These are phyloP conservation scores for Calonectria fujianensis DNA, from an alignment of 2,329 filamentous ascomycete genomes.

Conservation along the genomic window DNA sequence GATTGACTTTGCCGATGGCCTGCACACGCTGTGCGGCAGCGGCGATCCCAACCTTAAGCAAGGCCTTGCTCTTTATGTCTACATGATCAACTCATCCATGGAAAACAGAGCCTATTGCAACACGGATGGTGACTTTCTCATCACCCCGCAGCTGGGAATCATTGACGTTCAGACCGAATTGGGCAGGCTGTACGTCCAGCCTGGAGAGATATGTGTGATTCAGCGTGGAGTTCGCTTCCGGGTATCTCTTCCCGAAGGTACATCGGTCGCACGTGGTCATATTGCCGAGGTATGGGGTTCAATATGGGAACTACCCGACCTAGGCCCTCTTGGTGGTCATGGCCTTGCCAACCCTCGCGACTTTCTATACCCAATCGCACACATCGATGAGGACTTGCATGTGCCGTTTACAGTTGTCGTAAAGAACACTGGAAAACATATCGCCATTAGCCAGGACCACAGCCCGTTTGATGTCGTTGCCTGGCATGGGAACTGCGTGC, in stretches of 20 bases:
- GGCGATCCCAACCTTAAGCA: conserved; percentile 20
- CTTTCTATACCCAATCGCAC: conserved; percentile 1
- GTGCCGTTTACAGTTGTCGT: conserved; percentile 71
- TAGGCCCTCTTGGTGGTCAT: conserved; percentile 5
- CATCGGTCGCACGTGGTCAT: neutral
- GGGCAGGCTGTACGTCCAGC: conserved; percentile 77
- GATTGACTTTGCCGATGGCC: conserved; percentile 16
- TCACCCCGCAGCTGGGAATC: conserved; percentile 62
- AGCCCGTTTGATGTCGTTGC: conserved; percentile 82
- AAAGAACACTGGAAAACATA: conserved; percentile 78
- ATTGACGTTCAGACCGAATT: conserved; percentile 82
- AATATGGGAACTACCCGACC: conserved; percentile 20
- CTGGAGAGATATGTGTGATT: conserved; percentile 79
- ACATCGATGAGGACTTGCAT: neutral
- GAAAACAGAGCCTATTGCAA: conserved; percentile 20
- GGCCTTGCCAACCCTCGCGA: conserved; percentile 5
- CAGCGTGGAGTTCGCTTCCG: conserved; percentile 71
- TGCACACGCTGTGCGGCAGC: conserved; percentile 11
- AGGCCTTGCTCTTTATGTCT: conserved; percentile 7
- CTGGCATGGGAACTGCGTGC: conserved; percentile 81
- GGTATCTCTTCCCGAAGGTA: conserved; percentile 1
- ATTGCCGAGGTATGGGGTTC: conserved; percentile 20
- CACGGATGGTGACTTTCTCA: conserved; percentile 16
- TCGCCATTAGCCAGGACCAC: conserved; percentile 75
- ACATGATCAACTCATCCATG: conserved; percentile 16